Evolutionary conservation across 2,329 filamentous ascomycete genomes (phyloP), one percentile per base, ranked within the genome.

Genomic region (Sphaerostilbella broomeana): DNA sequence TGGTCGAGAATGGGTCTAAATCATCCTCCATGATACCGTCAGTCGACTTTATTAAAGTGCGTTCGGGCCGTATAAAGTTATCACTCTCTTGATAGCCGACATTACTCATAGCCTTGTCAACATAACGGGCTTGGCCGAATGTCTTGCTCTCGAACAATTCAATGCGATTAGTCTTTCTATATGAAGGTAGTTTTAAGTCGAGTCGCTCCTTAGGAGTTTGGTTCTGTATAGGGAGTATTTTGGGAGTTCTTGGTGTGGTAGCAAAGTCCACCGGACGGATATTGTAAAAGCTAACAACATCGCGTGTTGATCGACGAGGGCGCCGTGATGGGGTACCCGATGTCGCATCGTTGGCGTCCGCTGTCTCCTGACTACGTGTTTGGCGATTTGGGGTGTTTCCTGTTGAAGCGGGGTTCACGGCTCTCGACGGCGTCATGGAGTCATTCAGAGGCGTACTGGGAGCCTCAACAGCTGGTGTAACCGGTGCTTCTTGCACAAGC

Each of bases 11-110:
- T 30, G 69, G 62, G 15, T 80, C 77, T 3, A 61, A 50, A 26
- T 81, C 78, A 33, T 81, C 77, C 34, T 81, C 77, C 21, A 73
- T 60, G 38, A 74, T 75, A 19, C 64, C 63, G 49, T 82, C 78
- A 18, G 65, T 70, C 16, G 75, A 74, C 57, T 81, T 81, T 52
- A 82, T 77, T 44, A 94, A 70, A 37, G 75, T 80, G 44, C 77
- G 75, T 38, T 89, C 84, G 5, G 86, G 84, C 31, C 86, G 80
- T 37, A 85, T 71, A 57, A 88, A 97, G 43, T 89, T 73, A 62
- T 97, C 90, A 52, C 84, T 95, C 64, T 95, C 88, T 63, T 95
- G 90, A 57, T 95, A 97, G 36, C 90, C 90, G 32, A 95, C 85
- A 53, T 87, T 90, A 51, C 89, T 89, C 89, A 97, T 95, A 2